Base-by-base conservation (phyloP, 371 early-diverging fungal genomes). In the Conidiobolus incongruus region DNA sequence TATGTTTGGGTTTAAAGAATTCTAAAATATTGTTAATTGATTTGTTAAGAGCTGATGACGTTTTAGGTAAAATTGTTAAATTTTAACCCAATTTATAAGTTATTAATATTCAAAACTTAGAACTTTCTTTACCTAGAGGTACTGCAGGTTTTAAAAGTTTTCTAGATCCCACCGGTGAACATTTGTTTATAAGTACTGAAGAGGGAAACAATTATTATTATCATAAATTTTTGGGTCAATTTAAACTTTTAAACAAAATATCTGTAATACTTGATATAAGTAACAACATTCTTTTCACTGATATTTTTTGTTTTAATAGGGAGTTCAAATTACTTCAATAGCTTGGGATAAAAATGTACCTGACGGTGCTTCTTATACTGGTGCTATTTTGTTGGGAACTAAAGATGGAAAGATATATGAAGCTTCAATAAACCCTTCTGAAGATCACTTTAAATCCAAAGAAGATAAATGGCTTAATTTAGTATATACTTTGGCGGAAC, bases 171-270 rank as follows among this genome's bases (percentile, higher is more conserved):
- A 74, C 78, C 1, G 91, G 86, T 12, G 68, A 79, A 35, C 91
- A 90, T 50, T 51, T 87, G 48, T 66, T 90, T 38, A 65, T 87
- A 34, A 75, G 83, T 0, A 86, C 88, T 0, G 70, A 74, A 21
- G 63, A 74, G n/a, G 84, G 85, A 34, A 84, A 87, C 50, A 85
- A 74, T 52, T 87, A 77, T 48, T 90, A 90, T 52, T 60, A 81
- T 32, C 75, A 72, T 56, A 66, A 71, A 46, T 68, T 62, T 45
- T 82, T 83, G 81, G 70, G 73, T 49, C 70, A 72, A 47, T 72
- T 78, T 13, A 77, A 77, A 48, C 51, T 64, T 40, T 56, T 81
- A 31, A 44, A 64, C 16, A 73, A 67, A 49, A 63, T 81, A 40
- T 70, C 65, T 60, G 75, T 75, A 56, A 37, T 10, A 42, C 23